Evolutionary conservation across 2,329 filamentous ascomycete species (phyloP).

Genomic region (Beauveria brongniartii): DNA sequence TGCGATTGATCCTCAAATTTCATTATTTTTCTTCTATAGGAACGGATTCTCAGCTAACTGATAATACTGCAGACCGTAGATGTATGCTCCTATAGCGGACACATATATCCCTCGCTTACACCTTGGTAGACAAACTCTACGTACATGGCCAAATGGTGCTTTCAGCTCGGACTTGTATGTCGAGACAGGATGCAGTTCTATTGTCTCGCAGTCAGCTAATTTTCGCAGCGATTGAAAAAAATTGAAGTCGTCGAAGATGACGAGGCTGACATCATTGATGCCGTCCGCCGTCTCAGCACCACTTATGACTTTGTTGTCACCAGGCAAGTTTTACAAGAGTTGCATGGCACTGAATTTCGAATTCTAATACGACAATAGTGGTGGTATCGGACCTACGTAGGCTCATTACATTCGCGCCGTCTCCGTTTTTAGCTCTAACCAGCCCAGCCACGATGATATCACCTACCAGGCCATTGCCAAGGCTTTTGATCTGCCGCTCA

Average conservation of each 20-base stretch:
- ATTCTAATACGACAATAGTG: slow-evolving; percentile 36
- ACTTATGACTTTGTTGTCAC: slow-evolving; percentile 94
- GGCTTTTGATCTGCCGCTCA: slow-evolving; percentile 70
- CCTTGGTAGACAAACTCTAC: slow-evolving; percentile 51
- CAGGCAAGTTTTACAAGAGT: slow-evolving; percentile 33
- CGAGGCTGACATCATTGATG: slow-evolving; percentile 82
- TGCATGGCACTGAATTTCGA: not conserved
- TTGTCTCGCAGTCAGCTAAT: not conserved
- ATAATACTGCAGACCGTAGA: slow-evolving; percentile 27
- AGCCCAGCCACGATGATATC: slow-evolving; percentile 82
- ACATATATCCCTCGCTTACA: slow-evolving; percentile 15
- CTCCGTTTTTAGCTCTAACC: slow-evolving; percentile 1
- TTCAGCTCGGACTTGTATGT: slow-evolving; percentile 10
- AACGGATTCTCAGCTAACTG: slow-evolving; percentile 1
- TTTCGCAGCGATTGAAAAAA: slow-evolving; percentile 60
- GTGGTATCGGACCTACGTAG: slow-evolving; percentile 92
- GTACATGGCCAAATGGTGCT: slow-evolving; percentile 54
- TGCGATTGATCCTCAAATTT: slow-evolving; percentile 15
- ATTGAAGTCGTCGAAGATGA: slow-evolving; percentile 93
- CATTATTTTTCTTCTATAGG: not conserved
- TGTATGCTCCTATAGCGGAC: slow-evolving; percentile 23
- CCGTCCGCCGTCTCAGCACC: slow-evolving; percentile 75
- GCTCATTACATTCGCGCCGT: slow-evolving; percentile 21
- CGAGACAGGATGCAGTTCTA: not conserved
- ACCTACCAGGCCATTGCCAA: slow-evolving; percentile 92